phyloP scores from a whole-genome alignment of 768 basidiomycete species.

The Pholiota microspora region DNA sequence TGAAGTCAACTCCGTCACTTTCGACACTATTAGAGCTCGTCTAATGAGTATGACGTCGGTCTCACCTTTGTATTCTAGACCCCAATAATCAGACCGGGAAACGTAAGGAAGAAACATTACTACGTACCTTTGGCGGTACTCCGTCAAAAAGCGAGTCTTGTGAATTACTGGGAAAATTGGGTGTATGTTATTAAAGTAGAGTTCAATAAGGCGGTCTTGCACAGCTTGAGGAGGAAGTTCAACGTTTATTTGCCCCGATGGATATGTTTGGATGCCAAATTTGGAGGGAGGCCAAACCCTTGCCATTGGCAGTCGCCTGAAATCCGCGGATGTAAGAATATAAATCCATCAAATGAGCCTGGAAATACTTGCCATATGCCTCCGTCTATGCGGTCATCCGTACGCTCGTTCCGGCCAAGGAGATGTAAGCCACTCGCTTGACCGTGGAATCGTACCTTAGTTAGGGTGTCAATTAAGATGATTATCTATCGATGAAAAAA shows the following conservation, averaged over 20 bases:
- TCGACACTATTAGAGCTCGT: not conserved
- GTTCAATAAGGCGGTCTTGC: slow-evolving; percentile 66
- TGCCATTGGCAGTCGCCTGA: slow-evolving; percentile 71
- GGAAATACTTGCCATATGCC: slow-evolving; percentile 55
- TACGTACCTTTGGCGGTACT: slow-evolving; percentile 53
- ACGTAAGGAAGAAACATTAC: not conserved
- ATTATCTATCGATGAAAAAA: not conserved
- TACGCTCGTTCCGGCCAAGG: slow-evolving; percentile 62
- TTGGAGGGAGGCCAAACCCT: slow-evolving; percentile 68
- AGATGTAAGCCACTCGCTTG: slow-evolving; percentile 74
- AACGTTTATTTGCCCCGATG: slow-evolving; percentile 44
- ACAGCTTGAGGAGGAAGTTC: slow-evolving; percentile 57
- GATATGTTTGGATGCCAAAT: slow-evolving; percentile 33
- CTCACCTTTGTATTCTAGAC: slow-evolving; percentile 18
- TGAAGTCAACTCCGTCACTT: slow-evolving; percentile 23
- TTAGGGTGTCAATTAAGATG: slow-evolving; percentile 1
- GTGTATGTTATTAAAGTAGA: slow-evolving; percentile 84
- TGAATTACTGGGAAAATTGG: slow-evolving; percentile 83
- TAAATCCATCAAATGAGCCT: slow-evolving; percentile 3
- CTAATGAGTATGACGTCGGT: not conserved
- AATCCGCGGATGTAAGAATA: slow-evolving; percentile 15
- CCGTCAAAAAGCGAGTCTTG: slow-evolving; percentile 63
- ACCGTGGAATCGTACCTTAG: slow-evolving; percentile 81
- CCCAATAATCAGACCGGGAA: slow-evolving; percentile 1
- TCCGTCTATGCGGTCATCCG: slow-evolving; percentile 66